These are phyloP conservation scores for Colletotrichum simmondsii DNA, from an alignment of 2,329 filamentous ascomycete species.

Conservation along the genomic window DNA sequence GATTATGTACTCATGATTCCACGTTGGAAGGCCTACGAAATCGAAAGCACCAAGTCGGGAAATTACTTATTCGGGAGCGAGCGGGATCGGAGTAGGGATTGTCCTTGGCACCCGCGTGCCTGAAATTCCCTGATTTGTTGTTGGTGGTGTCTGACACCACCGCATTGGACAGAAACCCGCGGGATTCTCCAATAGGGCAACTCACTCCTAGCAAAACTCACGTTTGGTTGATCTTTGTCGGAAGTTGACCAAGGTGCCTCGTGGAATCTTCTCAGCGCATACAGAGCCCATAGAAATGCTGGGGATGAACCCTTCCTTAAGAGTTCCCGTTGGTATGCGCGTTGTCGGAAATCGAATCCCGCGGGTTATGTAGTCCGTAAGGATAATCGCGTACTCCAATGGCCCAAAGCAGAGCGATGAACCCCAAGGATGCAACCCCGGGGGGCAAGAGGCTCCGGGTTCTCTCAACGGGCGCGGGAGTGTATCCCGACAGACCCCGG, in stretches of 20 bases:
- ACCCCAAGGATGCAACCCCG: not conserved
- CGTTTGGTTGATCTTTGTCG: not conserved
- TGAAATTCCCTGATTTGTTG: not conserved
- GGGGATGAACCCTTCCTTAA: conserved; percentile 1
- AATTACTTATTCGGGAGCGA: conserved; percentile 21
- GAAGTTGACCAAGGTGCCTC: not conserved
- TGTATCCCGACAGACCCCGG: conserved; percentile 10
- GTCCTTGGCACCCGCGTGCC: conserved; percentile 10
- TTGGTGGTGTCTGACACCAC: not conserved
- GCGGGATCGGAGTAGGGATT: conserved; percentile 22
- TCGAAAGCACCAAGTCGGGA: not conserved
- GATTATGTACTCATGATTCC: not conserved
- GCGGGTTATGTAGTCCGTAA: not conserved
- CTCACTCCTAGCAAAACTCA: conserved; percentile 5
- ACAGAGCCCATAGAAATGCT: not conserved
- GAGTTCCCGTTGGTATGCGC: not conserved
- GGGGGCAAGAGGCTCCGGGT: not conserved
- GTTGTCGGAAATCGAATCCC: not conserved
- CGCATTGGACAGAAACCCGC: not conserved
- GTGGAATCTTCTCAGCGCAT: not conserved
- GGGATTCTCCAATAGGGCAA: not conserved
- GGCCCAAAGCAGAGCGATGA: not conserved
- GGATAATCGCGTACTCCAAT: not conserved
- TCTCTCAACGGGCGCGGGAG: not conserved
- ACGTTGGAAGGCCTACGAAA: not conserved